Evolutionary conservation across 2,329 filamentous ascomycete species (phyloP), one percentile per base, ranked within the genome.

Genomic region (Calycina marina): DNA sequence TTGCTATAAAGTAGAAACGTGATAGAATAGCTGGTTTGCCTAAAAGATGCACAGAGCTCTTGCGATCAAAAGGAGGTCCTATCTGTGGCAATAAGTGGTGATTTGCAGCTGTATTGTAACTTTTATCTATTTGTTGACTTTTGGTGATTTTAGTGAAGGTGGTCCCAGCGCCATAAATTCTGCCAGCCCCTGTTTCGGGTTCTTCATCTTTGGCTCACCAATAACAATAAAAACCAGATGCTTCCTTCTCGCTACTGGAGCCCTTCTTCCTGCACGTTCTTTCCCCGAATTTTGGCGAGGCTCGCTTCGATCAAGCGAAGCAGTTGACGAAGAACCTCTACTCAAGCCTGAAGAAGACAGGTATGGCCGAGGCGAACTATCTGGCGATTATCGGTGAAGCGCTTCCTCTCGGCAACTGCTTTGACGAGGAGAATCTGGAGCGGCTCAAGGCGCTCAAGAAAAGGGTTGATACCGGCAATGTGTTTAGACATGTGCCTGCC

Each of bases 381-480:
- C 3, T 45, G 46, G 32, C 48, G 39, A 3, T 26, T 56, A 17
- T 51, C 4, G 50, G 50, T 6, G 43, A 40, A 1, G 53, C 50
- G 5, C 41, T 40, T 11, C 40, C 32, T n/a, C 42, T 55, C 24
- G 50, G 49, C 1, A 40, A 47, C 4, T 40, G 52, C 14, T 35
- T 35, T 18, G 34, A 18, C 15, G 28, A 27, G 3, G 18, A 25
- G 4, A 38, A 38, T 29, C 35, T 30, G 17, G 20, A 25, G 10
- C 16, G 22, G 16, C 18, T 38, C 4, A 18, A 26, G 10, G n/a
- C 22, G 9, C 30, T 35, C 10, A 38, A 38, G 28, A 35, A n/a
- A 16, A 31, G 24, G n/a, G 16, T 29, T 10, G 35, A 37, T 27
- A 25, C 35, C 5, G 22, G 26, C 12, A 25, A 30, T 28, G 25